A percentile compares a stretch with the other conserved stretches of the same genome.
phyloP scores from a whole-genome alignment of 257 asterid species.

The Solanum ossicruentum region DNA sequence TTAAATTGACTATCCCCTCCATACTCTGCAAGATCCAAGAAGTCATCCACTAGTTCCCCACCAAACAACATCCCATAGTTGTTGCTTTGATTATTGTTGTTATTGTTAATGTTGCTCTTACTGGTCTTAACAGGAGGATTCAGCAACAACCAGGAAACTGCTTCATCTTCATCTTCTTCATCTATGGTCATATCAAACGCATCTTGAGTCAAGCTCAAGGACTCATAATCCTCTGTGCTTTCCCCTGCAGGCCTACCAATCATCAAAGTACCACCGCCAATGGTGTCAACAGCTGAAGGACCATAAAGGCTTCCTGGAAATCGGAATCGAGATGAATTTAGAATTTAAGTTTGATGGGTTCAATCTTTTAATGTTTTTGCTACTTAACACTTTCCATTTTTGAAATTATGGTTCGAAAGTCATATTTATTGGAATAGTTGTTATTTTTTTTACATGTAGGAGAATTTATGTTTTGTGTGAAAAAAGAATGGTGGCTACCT shows the following conservation, averaged over 20 bases:
- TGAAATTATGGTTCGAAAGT: not conserved
- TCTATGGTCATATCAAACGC: constrained; percentile 9
- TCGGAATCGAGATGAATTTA: not conserved
- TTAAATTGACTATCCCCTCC: constrained; percentile 20
- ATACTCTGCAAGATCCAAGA: constrained; percentile 40
- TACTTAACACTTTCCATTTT: not conserved
- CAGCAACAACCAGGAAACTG: constrained; percentile 57
- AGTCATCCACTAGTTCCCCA: constrained; percentile 40
- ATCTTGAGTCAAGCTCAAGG: constrained; percentile 15
- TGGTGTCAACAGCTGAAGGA: not conserved
- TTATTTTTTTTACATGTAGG: not conserved
- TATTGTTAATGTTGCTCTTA: not conserved
- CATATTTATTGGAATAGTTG: not conserved
- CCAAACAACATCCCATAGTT: constrained; percentile 12
- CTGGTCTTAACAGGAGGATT: constrained; percentile 27
- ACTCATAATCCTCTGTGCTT: constrained; percentile 4
- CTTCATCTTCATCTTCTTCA: constrained; percentile 51
- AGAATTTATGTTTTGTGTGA: not conserved
- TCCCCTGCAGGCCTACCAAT: not conserved
- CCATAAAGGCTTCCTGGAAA: constrained; percentile 10
- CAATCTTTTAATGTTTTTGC: not conserved
- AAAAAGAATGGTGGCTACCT: not conserved
- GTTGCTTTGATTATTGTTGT: not conserved
- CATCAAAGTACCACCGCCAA: not conserved
- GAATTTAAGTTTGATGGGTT: not conserved